Evolutionary conservation across 1,284 basidiomycete species (phyloP).

Genomic region (Leccinum holopus): DNA sequence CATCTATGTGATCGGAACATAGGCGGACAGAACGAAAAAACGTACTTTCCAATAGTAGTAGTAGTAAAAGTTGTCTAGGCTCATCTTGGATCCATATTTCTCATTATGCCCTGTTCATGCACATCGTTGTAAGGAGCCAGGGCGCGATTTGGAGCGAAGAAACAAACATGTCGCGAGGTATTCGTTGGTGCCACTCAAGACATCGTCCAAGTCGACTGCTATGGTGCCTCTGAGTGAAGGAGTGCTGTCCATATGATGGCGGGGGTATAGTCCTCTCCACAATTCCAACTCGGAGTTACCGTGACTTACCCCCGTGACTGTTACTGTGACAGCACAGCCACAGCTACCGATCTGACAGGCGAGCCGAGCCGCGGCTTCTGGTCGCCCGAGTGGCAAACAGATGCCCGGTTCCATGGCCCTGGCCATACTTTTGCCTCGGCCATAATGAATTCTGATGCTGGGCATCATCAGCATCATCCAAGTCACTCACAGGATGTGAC

Average conservation of each 20-base stretch:
- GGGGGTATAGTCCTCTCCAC: conserved; percentile 2
- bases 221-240: conserved; percentile 45
- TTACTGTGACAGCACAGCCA: too few species aligned
- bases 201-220: conserved; percentile 78
- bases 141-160: background rate
- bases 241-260: background rate
- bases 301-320: too few species aligned
- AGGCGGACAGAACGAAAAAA: conserved; percentile 55
- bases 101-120: conserved; percentile 65
- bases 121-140: conserved; percentile 3
- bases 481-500: too few species aligned
- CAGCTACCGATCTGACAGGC: too few species aligned
- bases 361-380: too few species aligned
- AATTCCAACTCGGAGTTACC: too few species aligned
- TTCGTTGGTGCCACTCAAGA: conserved; percentile 68
- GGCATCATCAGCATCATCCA: too few species aligned
- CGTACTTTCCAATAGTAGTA: conserved; percentile 25
- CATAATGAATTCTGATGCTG: too few species aligned
- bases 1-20: conserved; percentile 29
- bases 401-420: too few species aligned
- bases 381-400: too few species aligned
- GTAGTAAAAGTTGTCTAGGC: conserved; percentile 57
- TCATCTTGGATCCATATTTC: conserved; percentile 54
- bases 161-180: conserved; percentile 64
- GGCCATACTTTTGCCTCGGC: too few species aligned